These are phyloP conservation scores for Pseudoneurospora amorphoporcata DNA, from an alignment of 495 filamentous ascomycete genomes.

Conservation along the genomic window DNA sequence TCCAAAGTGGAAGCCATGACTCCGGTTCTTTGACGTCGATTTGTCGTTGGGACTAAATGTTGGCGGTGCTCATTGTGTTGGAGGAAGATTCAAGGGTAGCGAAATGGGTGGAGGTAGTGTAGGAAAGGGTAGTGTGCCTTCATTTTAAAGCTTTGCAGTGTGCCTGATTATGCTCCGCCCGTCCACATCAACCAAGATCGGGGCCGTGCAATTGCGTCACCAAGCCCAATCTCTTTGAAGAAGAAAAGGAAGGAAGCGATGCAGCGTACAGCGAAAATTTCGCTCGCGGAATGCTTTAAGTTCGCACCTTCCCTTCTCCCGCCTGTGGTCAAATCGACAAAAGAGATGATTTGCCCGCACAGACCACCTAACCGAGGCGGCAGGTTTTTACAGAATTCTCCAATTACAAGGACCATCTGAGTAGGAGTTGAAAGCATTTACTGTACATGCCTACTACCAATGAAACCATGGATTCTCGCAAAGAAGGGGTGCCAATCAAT, in stretches of 20 bases:
- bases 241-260: neutral
- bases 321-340: neutral
- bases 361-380: neutral
- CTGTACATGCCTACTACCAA: neutral
- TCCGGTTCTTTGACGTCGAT: neutral
- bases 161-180: too few relatives aligned
- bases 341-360: neutral
- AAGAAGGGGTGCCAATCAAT: neutral
- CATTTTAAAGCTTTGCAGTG: neutral
- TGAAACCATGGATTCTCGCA: neutral
- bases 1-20: neutral
- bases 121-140: neutral
- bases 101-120: neutral
- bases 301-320: neutral
- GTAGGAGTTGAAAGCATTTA: neutral
- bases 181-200: too few relatives aligned
- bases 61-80: neutral
- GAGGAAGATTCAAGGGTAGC: neutral
- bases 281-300: neutral
- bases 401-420: too few relatives aligned
- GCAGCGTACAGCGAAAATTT: neutral
- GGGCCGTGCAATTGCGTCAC: too few relatives aligned
- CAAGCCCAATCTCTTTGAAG: neutral
- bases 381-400: neutral
- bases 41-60: neutral